These are phyloP conservation scores for Mercurialis annua DNA, from an alignment of 345 rosid genomes.

Conservation along the genomic window DNA sequence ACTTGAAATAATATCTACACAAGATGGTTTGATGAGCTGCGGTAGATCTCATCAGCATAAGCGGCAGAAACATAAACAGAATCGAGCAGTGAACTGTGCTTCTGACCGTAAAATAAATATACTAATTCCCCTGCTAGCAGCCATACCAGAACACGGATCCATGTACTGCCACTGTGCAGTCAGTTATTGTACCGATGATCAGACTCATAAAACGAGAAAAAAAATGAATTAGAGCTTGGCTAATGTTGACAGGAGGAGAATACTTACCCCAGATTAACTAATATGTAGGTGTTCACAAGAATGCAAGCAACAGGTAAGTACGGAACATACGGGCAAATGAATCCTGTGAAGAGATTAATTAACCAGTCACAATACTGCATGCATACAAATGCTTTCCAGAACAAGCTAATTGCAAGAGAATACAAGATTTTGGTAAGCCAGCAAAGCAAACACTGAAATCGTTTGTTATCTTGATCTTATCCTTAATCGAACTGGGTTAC, in stretches of 20 bases:
- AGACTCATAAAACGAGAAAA: not conserved
- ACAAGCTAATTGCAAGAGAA: not conserved
- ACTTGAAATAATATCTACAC: conserved; percentile 19
- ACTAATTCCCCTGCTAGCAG: conserved; percentile 55
- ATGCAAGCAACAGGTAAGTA: conserved; percentile 54
- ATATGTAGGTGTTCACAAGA: conserved; percentile 51
- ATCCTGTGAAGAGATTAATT: conserved; percentile 38
- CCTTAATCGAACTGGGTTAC: not conserved
- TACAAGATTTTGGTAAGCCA: not conserved
- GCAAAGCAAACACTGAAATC: not conserved
- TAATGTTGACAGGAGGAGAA: not conserved
- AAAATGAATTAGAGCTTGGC: not conserved
- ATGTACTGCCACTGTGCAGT: conserved; percentile 48
- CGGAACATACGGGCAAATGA: conserved; percentile 59
- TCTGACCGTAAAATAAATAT: conserved; percentile 64
- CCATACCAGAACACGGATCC: conserved; percentile 82
- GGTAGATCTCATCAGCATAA: conserved; percentile 55
- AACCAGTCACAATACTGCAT: not conserved
- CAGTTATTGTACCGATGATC: not conserved
- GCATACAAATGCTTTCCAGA: not conserved
- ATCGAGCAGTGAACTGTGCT: conserved; percentile 54
- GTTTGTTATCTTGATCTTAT: not conserved
- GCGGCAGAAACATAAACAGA: conserved; percentile 69
- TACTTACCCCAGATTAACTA: conserved; percentile 63
- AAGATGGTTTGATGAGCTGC: conserved; percentile 36